These are phyloP conservation scores for Cladosporium velox DNA, from an alignment of 2,329 filamentous ascomycete species.

Conservation along the genomic window DNA sequence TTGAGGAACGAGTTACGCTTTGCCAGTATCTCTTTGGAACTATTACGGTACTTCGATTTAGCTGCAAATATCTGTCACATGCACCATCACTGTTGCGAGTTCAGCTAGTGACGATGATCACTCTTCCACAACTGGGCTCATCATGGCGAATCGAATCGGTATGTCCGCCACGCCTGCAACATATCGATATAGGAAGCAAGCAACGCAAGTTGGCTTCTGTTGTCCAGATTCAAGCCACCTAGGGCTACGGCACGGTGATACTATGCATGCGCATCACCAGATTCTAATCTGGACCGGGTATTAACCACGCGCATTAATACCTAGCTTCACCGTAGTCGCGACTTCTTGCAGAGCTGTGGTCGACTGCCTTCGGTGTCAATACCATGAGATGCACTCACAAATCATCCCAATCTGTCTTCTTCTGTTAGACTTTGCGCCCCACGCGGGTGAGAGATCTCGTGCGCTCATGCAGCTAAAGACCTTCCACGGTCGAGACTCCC, in stretches of 20 bases:
- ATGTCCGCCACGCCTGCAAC: not conserved
- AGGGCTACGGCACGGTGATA: not conserved
- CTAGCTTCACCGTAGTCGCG: not conserved
- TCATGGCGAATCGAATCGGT: not conserved
- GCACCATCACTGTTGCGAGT: not conserved
- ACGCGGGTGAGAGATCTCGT: not conserved
- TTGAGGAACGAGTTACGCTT: not conserved
- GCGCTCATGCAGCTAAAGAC: not conserved
- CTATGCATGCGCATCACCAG: not conserved
- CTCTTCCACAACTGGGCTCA: not conserved
- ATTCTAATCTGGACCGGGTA: not conserved
- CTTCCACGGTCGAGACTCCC: not conserved
- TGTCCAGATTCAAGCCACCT: slow-evolving; percentile 3
- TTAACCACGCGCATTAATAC: not conserved
- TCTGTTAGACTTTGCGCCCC: slow-evolving; percentile 1
- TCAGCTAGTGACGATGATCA: not conserved
- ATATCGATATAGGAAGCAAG: not conserved
- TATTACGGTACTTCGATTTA: not conserved
- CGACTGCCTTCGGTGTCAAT: not conserved
- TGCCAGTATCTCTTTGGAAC: not conserved
- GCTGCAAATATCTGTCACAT: not conserved
- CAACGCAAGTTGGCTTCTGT: not conserved
- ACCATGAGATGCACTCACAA: not conserved
- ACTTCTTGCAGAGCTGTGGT: not conserved
- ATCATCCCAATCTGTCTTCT: not conserved